phyloP scores from a whole-genome alignment of 2,329 filamentous ascomycete genomes.

The Arthrocladium fulminans region DNA sequence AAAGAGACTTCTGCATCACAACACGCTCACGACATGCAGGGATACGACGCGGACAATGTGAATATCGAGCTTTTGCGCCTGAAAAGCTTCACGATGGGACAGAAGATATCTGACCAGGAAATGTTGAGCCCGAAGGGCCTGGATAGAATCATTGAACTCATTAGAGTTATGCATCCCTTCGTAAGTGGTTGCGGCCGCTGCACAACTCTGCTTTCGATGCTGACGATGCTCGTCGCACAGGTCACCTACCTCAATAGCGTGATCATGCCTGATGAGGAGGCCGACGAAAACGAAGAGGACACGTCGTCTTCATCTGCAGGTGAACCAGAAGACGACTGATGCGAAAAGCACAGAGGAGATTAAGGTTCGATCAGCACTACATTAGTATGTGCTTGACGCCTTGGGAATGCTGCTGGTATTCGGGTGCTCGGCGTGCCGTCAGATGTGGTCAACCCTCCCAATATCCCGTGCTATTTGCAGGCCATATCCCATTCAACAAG shows the following conservation, averaged over 20 bases:
- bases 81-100: constrained; percentile 66
- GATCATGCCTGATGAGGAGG: constrained; percentile 60
- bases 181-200: constrained; percentile 47
- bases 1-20: background rate
- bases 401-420: too few species aligned
- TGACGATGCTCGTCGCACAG: constrained; percentile 32
- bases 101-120: constrained; percentile 56
- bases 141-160: constrained; percentile 54
- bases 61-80: constrained; percentile 76
- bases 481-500: too few species aligned
- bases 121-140: constrained; percentile 55
- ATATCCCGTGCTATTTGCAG: too few species aligned
- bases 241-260: constrained; percentile 63
- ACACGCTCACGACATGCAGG: constrained; percentile 41
- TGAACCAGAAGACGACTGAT: background rate
- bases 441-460: too few species aligned
- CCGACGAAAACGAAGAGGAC: constrained; percentile 31
- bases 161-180: constrained; percentile 65
- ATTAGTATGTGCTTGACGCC: too few species aligned
- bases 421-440: too few species aligned
- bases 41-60: constrained; percentile 62
- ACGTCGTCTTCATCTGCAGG: constrained; percentile 8
- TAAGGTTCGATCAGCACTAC: too few species aligned
- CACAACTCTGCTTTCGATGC: background rate
- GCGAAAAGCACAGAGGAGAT: background rate